Evolutionary conservation across 2,329 filamentous ascomycete genomes (phyloP).

Genomic region (Aureobasidium vineae): DNA sequence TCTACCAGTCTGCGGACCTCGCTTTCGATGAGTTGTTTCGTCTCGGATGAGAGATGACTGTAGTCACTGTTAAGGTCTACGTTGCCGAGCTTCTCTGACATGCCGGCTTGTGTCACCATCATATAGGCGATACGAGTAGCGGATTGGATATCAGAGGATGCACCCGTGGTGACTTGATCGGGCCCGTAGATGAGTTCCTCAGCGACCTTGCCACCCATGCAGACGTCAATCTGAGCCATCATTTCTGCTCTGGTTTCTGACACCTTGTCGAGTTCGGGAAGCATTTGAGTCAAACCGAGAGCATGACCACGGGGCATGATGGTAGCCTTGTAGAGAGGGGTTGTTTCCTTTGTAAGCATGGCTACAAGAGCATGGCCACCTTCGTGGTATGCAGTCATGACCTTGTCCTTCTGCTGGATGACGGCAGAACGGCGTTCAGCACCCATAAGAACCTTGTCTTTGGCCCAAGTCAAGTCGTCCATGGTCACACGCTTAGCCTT

Average conservation of each 20-base stretch:
- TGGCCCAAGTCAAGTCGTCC: slow-evolving; percentile 91
- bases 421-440: slow-evolving; percentile 87
- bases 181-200: slow-evolving; percentile 89
- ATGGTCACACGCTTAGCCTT: slow-evolving; percentile 73
- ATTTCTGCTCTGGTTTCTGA: slow-evolving; percentile 84
- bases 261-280: slow-evolving; percentile 91
- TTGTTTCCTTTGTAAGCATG: slow-evolving; percentile 73
- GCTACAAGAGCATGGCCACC: slow-evolving; percentile 91
- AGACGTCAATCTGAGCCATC: slow-evolving; percentile 73
- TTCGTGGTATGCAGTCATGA: slow-evolving; percentile 94
- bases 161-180: slow-evolving; percentile 89
- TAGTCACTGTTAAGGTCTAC: slow-evolving; percentile 84
- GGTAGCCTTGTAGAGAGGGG: slow-evolving; percentile 91
- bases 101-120: slow-evolving; percentile 87
- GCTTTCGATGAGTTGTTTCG: slow-evolving; percentile 78
- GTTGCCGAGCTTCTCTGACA: slow-evolving; percentile 83
- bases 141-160: slow-evolving; percentile 74
- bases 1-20: slow-evolving; percentile 85
- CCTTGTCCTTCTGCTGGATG: slow-evolving; percentile 89
- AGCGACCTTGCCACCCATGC: slow-evolving; percentile 81
- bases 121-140: slow-evolving; percentile 80
- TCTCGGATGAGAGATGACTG: slow-evolving; percentile 76
- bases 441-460: slow-evolving; percentile 97
- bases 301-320: slow-evolving; percentile 87
- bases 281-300: slow-evolving; percentile 80